phyloP scores from a whole-genome alignment of 768 basidiomycete species.

The Pulveroboletus sp. region DNA sequence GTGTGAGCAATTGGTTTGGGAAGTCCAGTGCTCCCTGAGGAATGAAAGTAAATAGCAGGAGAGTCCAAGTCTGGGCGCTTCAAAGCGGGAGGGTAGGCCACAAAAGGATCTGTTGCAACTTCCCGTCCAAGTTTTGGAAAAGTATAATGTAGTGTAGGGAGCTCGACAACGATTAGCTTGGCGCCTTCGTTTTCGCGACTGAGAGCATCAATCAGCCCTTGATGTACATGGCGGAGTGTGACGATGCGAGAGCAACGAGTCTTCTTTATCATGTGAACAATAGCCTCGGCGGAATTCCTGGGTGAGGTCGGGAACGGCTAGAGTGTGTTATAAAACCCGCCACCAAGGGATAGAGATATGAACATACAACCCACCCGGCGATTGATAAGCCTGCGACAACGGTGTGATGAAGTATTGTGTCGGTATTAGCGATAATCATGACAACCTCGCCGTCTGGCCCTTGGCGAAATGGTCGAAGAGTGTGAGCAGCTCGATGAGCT shows the following conservation, averaged over 20 bases:
- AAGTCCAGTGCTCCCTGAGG: constrained; percentile 42
- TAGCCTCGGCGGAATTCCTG: constrained; percentile 20
- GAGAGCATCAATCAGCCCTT: constrained; percentile 12
- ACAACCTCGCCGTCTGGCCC: constrained; percentile 27
- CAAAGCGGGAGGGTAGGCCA: constrained; percentile 3
- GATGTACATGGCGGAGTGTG: constrained; percentile 7
- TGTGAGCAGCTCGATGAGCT: constrained; percentile 30
- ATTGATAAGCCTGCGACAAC: constrained; percentile 21
- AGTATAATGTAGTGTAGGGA: constrained; percentile 19
- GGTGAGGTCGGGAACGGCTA: constrained; percentile 27
- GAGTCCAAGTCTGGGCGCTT: constrained; percentile 11
- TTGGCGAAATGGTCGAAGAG: constrained; percentile 14
- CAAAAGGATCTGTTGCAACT: constrained; percentile 8
- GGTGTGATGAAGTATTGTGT: constrained; percentile 30
- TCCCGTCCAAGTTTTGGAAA: constrained; percentile 39
- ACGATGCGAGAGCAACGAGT: constrained; percentile 19
- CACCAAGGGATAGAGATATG: constrained; percentile 6
- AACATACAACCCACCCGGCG: not conserved
- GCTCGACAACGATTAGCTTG: constrained; percentile 6
- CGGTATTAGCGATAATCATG: constrained; percentile 30
- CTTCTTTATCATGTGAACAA: constrained; percentile 19
- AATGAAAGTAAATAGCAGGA: constrained; percentile 17
- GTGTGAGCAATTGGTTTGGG: constrained; percentile 41
- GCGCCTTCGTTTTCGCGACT: not conserved
- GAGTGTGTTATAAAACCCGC: constrained; percentile 1